These are phyloP conservation scores for Termitomyces heimii DNA, from an alignment of 768 basidiomycete genomes.

Conservation along the genomic window DNA sequence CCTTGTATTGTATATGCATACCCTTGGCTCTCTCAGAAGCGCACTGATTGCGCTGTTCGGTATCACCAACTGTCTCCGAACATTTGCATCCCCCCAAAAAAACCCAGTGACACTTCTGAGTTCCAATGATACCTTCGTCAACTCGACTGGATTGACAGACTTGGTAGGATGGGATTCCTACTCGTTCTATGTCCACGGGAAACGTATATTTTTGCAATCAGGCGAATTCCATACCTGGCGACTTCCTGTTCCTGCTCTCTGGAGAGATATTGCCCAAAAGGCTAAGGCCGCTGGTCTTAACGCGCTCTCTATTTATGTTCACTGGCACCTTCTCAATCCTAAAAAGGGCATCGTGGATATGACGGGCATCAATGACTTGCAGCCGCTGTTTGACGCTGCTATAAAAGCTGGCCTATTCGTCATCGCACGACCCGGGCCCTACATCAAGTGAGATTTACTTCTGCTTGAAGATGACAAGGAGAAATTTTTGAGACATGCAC, in stretches of 20 bases:
- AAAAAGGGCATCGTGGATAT: slow-evolving; percentile 12
- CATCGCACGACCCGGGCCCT: slow-evolving; percentile 13
- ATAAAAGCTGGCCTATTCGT: slow-evolving; percentile 12
- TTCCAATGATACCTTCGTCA: background rate
- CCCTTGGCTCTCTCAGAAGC: background rate
- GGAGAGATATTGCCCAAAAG: slow-evolving; percentile 14
- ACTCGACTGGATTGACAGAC: slow-evolving; percentile 10
- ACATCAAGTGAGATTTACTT: slow-evolving; percentile 9
- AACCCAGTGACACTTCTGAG: background rate
- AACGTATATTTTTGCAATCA: slow-evolving; percentile 12
- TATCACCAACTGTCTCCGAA: background rate
- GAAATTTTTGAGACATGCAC: background rate
- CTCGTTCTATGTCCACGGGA: slow-evolving; percentile 11
- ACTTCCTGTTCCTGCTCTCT: slow-evolving; percentile 10
- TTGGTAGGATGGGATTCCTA: slow-evolving; percentile 13
- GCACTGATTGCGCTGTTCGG: slow-evolving; percentile 1
- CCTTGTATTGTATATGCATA: background rate
- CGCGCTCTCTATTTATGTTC: slow-evolving; percentile 12
- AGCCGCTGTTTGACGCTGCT: slow-evolving; percentile 13
- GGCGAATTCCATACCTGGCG: slow-evolving; percentile 15
- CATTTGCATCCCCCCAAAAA: background rate
- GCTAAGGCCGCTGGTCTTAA: slow-evolving; percentile 14
- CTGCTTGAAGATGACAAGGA: no score
- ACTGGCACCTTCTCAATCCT: slow-evolving; percentile 14
- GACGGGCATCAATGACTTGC: slow-evolving; percentile 13